These are phyloP conservation scores for Amanita rimosa DNA, from an alignment of 768 basidiomycete species.

Conservation along the genomic window DNA sequence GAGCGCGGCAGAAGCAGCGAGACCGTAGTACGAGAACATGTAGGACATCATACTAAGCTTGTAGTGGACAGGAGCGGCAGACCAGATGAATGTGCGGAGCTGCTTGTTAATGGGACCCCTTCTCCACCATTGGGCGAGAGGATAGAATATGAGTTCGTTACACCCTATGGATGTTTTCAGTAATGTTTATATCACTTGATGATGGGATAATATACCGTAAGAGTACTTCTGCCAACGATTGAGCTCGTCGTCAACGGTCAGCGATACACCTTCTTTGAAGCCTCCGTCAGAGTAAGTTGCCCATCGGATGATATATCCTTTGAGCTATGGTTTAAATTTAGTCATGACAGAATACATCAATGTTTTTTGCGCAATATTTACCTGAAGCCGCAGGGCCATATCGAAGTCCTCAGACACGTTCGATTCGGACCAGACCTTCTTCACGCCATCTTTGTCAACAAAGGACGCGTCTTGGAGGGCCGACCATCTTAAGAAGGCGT, in stretches of 20 bases:
- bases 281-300: slow-evolving; percentile 77
- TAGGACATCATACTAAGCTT: slow-evolving; percentile 73
- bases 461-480: slow-evolving; percentile 83
- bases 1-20: slow-evolving; percentile 51
- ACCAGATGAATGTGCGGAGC: slow-evolving; percentile 69
- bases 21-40: slow-evolving; percentile 54
- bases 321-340: slow-evolving; percentile 19
- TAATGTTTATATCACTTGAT: slow-evolving; percentile 1
- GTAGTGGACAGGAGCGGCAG: slow-evolving; percentile 67
- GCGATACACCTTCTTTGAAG: slow-evolving; percentile 86
- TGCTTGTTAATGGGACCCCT: slow-evolving; percentile 79
- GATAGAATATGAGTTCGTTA: slow-evolving; percentile 79
- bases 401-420: slow-evolving; percentile 83
- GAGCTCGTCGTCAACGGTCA: slow-evolving; percentile 84
- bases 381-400: slow-evolving; percentile 60
- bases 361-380: slow-evolving; percentile 9
- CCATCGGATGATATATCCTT: slow-evolving; percentile 75
- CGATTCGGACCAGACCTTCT: slow-evolving; percentile 74
- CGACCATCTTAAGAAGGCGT: slow-evolving; percentile 84
- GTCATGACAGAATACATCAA: neutral
- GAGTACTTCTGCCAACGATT: slow-evolving; percentile 90
- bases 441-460: slow-evolving; percentile 50
- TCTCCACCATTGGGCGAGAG: slow-evolving; percentile 65
- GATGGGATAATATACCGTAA: slow-evolving; percentile 36
- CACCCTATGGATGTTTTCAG: slow-evolving; percentile 31